These are phyloP conservation scores for Madurella fahalii DNA, from an alignment of 2,329 filamentous ascomycete species.

Conservation along the genomic window DNA sequence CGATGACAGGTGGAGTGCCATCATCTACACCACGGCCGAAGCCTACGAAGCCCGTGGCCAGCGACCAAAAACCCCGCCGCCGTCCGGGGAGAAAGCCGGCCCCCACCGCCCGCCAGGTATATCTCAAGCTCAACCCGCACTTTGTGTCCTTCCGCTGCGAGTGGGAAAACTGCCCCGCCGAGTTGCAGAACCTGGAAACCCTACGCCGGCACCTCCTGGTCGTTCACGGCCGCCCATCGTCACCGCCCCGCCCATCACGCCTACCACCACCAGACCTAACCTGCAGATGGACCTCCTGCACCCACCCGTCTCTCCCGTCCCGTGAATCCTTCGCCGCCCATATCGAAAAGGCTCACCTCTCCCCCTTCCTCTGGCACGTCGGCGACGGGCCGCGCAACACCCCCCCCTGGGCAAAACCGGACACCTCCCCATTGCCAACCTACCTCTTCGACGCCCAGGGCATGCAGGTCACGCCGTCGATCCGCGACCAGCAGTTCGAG, in stretches of 20 bases:
- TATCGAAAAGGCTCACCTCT: slow-evolving; percentile 51
- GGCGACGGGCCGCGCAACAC: slow-evolving; percentile 55
- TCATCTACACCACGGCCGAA: slow-evolving; percentile 11
- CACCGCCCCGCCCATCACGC: background rate
- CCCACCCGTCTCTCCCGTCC: slow-evolving; percentile 13
- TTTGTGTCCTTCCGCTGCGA: slow-evolving; percentile 56
- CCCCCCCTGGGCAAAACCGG: slow-evolving; percentile 4
- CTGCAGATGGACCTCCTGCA: slow-evolving; percentile 43
- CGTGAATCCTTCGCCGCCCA: slow-evolving; percentile 43
- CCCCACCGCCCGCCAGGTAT: slow-evolving; percentile 39
- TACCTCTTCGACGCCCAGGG: slow-evolving; percentile 52
- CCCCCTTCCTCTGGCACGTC: slow-evolving; percentile 52
- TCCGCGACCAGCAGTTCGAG: slow-evolving; percentile 50
- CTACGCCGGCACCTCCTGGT: slow-evolving; percentile 49
- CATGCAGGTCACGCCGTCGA: slow-evolving; percentile 55
- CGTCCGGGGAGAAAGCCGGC: slow-evolving; percentile 39
- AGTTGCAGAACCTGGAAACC: slow-evolving; percentile 60
- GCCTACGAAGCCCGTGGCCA: slow-evolving; percentile 12
- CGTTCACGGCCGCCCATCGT: slow-evolving; percentile 41
- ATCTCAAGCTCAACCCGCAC: slow-evolving; percentile 38
- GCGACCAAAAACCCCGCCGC: slow-evolving; percentile 36
- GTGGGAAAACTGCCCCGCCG: slow-evolving; percentile 55
- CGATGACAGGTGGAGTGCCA: slow-evolving; percentile 10
- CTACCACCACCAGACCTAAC: slow-evolving; percentile 10
- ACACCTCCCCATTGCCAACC: slow-evolving; percentile 33